Conservation (phyloP, 2,329 filamentous ascomycete species). For the Ploettnerulaceae sp. region DNA sequence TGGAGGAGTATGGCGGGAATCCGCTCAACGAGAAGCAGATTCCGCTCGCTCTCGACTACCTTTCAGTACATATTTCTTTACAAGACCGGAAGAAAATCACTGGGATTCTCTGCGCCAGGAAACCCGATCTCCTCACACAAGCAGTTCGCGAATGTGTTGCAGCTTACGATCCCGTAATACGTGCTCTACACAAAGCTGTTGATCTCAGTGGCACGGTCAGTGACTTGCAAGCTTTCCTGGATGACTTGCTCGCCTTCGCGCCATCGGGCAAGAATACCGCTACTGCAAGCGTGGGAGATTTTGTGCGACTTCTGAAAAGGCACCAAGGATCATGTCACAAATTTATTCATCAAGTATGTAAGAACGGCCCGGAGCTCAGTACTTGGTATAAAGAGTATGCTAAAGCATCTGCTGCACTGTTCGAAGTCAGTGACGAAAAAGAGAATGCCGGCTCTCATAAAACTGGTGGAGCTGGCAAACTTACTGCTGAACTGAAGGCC, state of each 20-base stretch:
- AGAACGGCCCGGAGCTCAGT: slow-evolving; percentile 51
- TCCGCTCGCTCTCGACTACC: slow-evolving; percentile 61
- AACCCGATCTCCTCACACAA: slow-evolving; percentile 68
- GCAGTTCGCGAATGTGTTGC: slow-evolving; percentile 59
- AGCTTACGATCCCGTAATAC: slow-evolving; percentile 71
- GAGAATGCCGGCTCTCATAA: neutral
- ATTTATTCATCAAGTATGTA: slow-evolving; percentile 66
- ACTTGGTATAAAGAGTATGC: slow-evolving; percentile 13
- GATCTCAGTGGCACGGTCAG: slow-evolving; percentile 66
- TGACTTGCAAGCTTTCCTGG: slow-evolving; percentile 63
- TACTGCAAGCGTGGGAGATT: slow-evolving; percentile 46
- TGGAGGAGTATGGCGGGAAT: slow-evolving; percentile 39
- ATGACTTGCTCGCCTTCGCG: slow-evolving; percentile 58
- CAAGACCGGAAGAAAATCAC: slow-evolving; percentile 70
- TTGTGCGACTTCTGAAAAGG: slow-evolving; percentile 59
- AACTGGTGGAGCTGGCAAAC: slow-evolving; percentile 9
- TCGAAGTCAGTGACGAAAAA: slow-evolving; percentile 7
- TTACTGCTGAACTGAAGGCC: slow-evolving; percentile 9
- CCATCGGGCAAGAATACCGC: slow-evolving; percentile 26
- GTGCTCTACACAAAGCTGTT: slow-evolving; percentile 63
- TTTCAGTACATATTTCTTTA: slow-evolving; percentile 64
- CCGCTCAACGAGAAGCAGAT: slow-evolving; percentile 58
- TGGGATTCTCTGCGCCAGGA: slow-evolving; percentile 59
- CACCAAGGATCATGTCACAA: slow-evolving; percentile 61
- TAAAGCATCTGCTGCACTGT: slow-evolving; percentile 16